Base-by-base conservation (phyloP, 2,329 filamentous ascomycete species). In the Colletotrichum lini region DNA sequence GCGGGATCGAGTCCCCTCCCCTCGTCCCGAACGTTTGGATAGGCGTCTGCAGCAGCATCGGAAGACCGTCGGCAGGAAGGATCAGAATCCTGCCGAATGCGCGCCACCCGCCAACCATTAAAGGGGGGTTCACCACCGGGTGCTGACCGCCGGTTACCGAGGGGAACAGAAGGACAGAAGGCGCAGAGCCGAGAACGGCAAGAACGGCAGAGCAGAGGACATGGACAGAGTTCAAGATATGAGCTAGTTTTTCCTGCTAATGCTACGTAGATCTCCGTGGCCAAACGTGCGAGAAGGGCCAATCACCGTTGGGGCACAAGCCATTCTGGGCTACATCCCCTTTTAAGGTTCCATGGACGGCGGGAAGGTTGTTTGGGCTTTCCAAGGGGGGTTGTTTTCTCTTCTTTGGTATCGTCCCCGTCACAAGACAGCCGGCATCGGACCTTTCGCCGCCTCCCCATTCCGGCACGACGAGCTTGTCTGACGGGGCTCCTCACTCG, bases 261-360 rank as follows among this genome's bases (percentile, higher is more conserved):
- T 40, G n/a, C 49, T 56, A 6, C 9, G 35, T 35, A 63, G 60
- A 44, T 53, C 42, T 47, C 16, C 5, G 44, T 47, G 44, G 44
- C 26, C 26, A n/a, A 21, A 21, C 23, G n/a, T 38, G 16, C 26
- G 18, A n/a, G 35, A 8, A 21, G 52, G 26, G 35, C 65, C 65
- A 67, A 67, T 67, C 57, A 62, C 10, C 47, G 30, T 35, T 23
- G 38, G 56, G 42, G 35, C 18, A 42, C 13, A n/a, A 13, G 47
- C 57, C 57, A 18, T 62, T 67, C 56, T 60, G 40, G 64, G 64
- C 45, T 38, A 66, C 12, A 60, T 30, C 16, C 40, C 21, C n/a
- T 42, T 56, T 26, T 16, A 49, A 49, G 30, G 62, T 58, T 49
- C 18, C 7, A 12, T 40, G 40, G 23, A 59, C 26, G 26, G 40